Conservation (phyloP, 148 eudicot genomes). For the Talinum fruticosum region DNA sequence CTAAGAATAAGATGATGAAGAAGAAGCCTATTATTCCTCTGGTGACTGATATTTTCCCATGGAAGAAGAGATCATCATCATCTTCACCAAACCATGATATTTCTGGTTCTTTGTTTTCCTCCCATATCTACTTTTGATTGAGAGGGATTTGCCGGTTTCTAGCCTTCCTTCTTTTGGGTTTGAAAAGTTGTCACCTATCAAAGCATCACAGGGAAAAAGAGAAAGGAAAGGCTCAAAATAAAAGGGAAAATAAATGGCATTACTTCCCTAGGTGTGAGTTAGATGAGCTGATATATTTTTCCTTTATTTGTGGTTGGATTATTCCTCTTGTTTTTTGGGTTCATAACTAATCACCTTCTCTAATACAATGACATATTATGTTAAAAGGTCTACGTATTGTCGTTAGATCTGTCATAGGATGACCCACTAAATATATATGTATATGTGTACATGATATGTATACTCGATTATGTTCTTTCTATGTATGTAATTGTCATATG, state of each 20-base stretch:
- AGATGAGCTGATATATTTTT: neutral
- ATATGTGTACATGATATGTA: neutral
- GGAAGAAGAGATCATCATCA: slow-evolving; percentile 43
- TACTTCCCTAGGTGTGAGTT: neutral
- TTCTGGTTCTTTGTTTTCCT: slow-evolving; percentile 16
- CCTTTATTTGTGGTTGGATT: neutral
- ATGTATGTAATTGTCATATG: too few relatives aligned
- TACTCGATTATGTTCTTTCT: too few relatives aligned
- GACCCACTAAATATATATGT: too few relatives aligned
- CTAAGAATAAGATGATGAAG: slow-evolving; percentile 37
- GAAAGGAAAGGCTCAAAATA: neutral
- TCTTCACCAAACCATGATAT: slow-evolving; percentile 19
- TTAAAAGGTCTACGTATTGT: too few relatives aligned
- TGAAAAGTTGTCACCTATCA: neutral
- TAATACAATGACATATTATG: too few relatives aligned
- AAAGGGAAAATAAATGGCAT: neutral
- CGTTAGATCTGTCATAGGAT: too few relatives aligned
- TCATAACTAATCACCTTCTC: neutral
- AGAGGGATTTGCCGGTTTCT: neutral
- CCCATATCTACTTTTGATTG: slow-evolving; percentile 11
- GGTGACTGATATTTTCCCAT: slow-evolving; percentile 48
- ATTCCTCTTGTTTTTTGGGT: too few relatives aligned
- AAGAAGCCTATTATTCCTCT: slow-evolving; percentile 73
- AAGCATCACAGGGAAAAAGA: neutral
- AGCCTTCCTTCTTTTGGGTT: neutral